These are phyloP conservation scores for Boletus subcaerulescens DNA, from an alignment of 768 basidiomycete genomes.

Conservation along the genomic window DNA sequence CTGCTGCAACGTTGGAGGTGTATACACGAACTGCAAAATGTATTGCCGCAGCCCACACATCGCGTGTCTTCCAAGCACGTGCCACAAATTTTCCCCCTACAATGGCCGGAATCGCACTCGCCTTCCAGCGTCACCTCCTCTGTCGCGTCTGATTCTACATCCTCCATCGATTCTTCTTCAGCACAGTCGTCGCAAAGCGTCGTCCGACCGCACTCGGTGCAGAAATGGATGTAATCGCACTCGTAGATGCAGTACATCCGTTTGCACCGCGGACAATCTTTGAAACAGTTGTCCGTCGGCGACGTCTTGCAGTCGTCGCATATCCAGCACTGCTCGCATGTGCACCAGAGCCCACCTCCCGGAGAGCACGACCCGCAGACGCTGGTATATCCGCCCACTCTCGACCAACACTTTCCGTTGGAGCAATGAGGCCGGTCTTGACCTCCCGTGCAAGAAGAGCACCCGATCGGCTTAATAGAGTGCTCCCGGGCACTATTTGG, in stretches of 20 bases:
- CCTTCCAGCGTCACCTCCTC: slow-evolving; percentile 12
- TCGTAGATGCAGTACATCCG: slow-evolving; percentile 13
- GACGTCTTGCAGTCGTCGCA: slow-evolving; percentile 23
- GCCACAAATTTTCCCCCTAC: slow-evolving; percentile 11
- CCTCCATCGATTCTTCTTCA: slow-evolving; percentile 19
- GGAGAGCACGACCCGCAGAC: slow-evolving; percentile 20
- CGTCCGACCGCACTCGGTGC: slow-evolving; percentile 17
- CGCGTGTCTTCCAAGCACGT: slow-evolving; percentile 5
- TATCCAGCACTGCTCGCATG: slow-evolving; percentile 19
- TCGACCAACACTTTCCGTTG: slow-evolving; percentile 21
- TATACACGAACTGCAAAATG: slow-evolving; percentile 14
- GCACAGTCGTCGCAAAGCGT: slow-evolving; percentile 25
- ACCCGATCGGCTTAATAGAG: slow-evolving; percentile 12
- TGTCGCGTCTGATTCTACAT: neutral
- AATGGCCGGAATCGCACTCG: neutral
- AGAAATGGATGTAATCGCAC: slow-evolving; percentile 26
- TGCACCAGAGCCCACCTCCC: slow-evolving; percentile 19
- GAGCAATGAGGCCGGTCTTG: slow-evolving; percentile 11
- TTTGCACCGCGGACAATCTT: slow-evolving; percentile 17
- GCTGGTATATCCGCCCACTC: slow-evolving; percentile 1
- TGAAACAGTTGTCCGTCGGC: slow-evolving; percentile 5
- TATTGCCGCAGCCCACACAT: slow-evolving; percentile 13
- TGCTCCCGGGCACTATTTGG: slow-evolving; percentile 10
- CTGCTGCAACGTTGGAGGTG: slow-evolving; percentile 1
- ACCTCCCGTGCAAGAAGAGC: slow-evolving; percentile 1